Percentiles rank a stretch among this genome's conserved stretches.
These are phyloP conservation scores for Ophiorrhiza pumila DNA, from an alignment of 257 asterid genomes.

Conservation along the genomic window DNA sequence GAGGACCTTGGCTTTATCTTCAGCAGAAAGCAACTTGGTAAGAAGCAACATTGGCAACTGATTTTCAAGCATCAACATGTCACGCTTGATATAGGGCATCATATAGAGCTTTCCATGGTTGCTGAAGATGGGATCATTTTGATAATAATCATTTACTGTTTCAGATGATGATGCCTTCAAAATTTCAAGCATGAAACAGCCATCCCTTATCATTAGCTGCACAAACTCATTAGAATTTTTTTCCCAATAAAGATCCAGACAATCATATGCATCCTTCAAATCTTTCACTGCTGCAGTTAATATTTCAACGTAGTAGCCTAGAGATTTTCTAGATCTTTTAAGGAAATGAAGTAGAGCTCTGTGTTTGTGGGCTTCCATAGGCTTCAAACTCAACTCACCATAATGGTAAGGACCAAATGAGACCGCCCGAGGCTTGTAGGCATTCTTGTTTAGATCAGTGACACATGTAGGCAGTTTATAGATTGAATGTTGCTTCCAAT, in stretches of 20 bases:
- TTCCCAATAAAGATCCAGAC: not conserved
- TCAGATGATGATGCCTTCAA: not conserved
- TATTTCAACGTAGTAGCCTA: slow-evolving; percentile 16
- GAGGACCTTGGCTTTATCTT: not conserved
- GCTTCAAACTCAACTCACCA: slow-evolving; percentile 11
- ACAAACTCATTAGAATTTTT: not conserved
- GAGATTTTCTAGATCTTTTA: slow-evolving; percentile 28
- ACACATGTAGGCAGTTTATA: slow-evolving; percentile 33
- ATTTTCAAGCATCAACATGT: slow-evolving; percentile 21
- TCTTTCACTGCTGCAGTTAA: slow-evolving; percentile 25
- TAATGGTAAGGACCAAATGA: slow-evolving; percentile 54
- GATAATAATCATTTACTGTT: slow-evolving; percentile 15
- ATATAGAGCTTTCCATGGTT: slow-evolving; percentile 31
- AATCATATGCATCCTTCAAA: slow-evolving; percentile 39
- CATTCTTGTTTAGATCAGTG: slow-evolving; percentile 22
- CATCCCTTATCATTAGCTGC: slow-evolving; percentile 1
- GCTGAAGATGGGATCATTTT: slow-evolving; percentile 40
- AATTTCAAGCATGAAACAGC: not conserved
- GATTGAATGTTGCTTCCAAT: slow-evolving; percentile 41
- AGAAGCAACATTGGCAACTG: slow-evolving; percentile 5
- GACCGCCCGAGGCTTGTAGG: slow-evolving; percentile 39
- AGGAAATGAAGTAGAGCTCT: slow-evolving; percentile 47
- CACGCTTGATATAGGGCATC: slow-evolving; percentile 29
- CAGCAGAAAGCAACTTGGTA: not conserved
- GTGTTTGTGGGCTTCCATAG: slow-evolving; percentile 51